phyloP scores from a whole-genome alignment of 2,329 filamentous ascomycete genomes.

The Fusarium irregulare region DNA sequence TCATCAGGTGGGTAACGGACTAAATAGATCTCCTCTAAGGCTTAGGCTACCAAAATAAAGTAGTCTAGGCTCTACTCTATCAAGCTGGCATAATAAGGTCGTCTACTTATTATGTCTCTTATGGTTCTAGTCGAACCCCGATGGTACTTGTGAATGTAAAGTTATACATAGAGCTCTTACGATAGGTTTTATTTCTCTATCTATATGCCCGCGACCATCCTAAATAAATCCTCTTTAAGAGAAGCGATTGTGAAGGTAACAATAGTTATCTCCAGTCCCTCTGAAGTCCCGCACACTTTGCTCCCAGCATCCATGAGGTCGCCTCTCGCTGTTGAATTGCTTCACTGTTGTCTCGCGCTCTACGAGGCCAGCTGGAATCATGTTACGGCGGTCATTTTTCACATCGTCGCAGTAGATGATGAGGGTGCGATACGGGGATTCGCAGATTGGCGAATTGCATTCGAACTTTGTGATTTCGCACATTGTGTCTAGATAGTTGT shows the following conservation, averaged over 20 bases:
- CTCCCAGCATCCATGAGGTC: neutral
- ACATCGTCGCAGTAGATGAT: neutral
- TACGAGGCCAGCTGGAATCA: neutral
- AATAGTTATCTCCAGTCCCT: neutral
- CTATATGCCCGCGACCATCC: fast-evolving
- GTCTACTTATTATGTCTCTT: no score
- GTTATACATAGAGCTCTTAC: neutral
- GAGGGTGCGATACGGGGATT: neutral
- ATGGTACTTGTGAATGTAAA: no score
- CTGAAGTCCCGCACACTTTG: neutral
- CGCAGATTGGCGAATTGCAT: neutral
- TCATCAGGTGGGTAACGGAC: no score
- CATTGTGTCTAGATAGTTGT: neutral
- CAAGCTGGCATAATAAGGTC: no score
- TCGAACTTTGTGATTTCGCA: neutral
- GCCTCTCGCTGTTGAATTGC: neutral
- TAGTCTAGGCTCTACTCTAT: no score
- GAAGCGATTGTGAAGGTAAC: neutral
- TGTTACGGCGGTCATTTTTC: neutral
- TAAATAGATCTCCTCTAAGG: no score
- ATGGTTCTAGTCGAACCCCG: no score
- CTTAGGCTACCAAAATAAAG: no score
- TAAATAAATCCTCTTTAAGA: neutral
- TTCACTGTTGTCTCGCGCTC: neutral
- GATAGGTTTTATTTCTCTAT: neutral